Base-by-base conservation (phyloP, 2,329 filamentous ascomycete genomes). In the Fusarium tupiense region DNA sequence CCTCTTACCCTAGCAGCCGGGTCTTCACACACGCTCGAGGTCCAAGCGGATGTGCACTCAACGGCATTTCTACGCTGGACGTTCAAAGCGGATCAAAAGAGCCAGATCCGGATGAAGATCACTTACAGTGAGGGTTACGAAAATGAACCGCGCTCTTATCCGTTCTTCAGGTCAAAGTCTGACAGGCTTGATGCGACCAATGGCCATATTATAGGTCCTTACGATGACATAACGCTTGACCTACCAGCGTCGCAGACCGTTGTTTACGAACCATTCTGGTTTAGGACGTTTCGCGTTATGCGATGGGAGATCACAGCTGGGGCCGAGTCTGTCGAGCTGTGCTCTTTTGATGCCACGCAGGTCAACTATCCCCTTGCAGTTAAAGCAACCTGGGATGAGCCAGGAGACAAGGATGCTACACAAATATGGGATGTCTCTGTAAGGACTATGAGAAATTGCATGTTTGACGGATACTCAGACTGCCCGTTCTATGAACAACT, bases 401-500 rank as follows among this genome's bases (percentile, higher is more conserved):
- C 29, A 14, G 20, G 53, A 31, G 53, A 57, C 2, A 43, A 57
- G 26, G 24, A 57, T 3, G 26, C 26, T 0, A 57, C 44, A 9
- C 38, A 57, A 0, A 57, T 57, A 31, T 57, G 53, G 38, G 53
- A 57, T 8, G 38, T 57, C 0, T 64, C 31, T 4, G n/a, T 50
- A 17, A 33, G n/a, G 1, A 20, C 29, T 19, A 13, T 64, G 58
- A 31, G 37, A 6, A 64, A 65, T 6, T 65, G 57, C 33, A 65
- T 65, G 62, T 37, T 50, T 24, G 62, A 65, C 2, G 59, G 62
- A 0, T 65, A 65, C 8, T 46, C 59, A 13, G 57, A 65, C 6
- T 65, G 62, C 19, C 57, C 62, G 0, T 65, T 65, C 14, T 65
- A 65, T 5, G 57, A 65, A 1, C 62, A 65, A 44, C 62, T 65